phyloP scores from a whole-genome alignment of 208 protist genomes.

The Trichomonas vaginalis region DNA sequence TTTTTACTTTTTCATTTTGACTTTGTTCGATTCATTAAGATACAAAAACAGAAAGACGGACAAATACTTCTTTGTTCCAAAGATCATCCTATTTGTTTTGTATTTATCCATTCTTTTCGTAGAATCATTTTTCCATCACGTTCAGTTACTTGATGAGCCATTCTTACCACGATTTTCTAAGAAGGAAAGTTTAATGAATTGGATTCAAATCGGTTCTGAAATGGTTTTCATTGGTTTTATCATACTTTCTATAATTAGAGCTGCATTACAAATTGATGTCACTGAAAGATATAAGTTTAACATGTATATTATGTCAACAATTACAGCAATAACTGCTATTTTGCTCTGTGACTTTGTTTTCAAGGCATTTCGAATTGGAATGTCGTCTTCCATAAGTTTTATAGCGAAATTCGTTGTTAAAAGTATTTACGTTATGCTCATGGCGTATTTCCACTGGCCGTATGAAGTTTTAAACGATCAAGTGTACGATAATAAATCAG shows the following conservation, averaged over 20 bases:
- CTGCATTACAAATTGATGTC: background rate
- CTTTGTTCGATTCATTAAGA: background rate
- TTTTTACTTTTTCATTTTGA: background rate
- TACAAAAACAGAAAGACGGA: background rate
- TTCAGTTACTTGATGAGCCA: background rate
- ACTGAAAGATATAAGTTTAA: constrained; percentile 4
- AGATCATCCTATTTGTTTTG: background rate
- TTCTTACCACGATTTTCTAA: too few relatives aligned
- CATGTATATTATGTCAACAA: background rate
- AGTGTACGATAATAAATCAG: background rate
- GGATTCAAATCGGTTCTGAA: too few relatives aligned
- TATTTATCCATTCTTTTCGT: background rate
- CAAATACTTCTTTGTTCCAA: background rate
- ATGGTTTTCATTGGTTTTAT: background rate
- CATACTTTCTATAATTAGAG: too few relatives aligned
- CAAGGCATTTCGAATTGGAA: too few relatives aligned
- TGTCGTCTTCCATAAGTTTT: background rate
- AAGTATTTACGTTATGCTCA: background rate
- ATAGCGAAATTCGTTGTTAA: background rate
- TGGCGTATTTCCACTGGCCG: background rate
- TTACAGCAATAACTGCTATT: background rate
- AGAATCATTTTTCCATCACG: background rate
- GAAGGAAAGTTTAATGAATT: too few relatives aligned
- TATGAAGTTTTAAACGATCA: background rate
- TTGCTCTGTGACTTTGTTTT: background rate